Conservation (phyloP, 768 basidiomycete species). For the Mycena kentingensis region DNA sequence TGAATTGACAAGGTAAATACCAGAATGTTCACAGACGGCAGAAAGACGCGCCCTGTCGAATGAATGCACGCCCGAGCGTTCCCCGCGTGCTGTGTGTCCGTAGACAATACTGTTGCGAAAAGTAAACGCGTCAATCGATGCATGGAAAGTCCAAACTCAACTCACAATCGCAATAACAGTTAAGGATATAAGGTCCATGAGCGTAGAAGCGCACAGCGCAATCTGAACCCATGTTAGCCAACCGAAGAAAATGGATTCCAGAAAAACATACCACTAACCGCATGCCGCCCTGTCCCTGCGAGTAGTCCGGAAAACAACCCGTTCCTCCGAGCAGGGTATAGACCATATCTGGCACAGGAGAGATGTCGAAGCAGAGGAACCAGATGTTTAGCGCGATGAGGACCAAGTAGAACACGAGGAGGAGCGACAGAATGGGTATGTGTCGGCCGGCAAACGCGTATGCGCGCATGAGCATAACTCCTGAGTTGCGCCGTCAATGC, state of each 20-base stretch:
- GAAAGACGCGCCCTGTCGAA: neutral
- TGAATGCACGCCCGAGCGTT: conserved; percentile 30
- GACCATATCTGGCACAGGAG: conserved; percentile 24
- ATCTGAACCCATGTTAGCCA: neutral
- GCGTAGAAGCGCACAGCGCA: conserved; percentile 31
- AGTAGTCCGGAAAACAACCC: conserved; percentile 44
- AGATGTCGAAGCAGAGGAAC: conserved; percentile 36
- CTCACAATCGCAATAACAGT: conserved; percentile 37
- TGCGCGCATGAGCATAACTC: conserved; percentile 47
- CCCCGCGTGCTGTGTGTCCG: conserved; percentile 31
- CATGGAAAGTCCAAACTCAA: neutral
- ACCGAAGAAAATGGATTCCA: neutral
- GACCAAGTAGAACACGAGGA: conserved; percentile 33
- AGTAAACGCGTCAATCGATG: conserved; percentile 1
- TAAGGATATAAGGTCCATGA: conserved; percentile 43
- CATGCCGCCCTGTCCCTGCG: conserved; percentile 26
- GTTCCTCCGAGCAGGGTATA: conserved; percentile 30
- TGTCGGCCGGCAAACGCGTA: conserved; percentile 45
- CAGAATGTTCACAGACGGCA: neutral
- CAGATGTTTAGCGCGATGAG: conserved; percentile 39
- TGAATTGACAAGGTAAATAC: conserved; percentile 11
- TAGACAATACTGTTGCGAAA: conserved; percentile 29
- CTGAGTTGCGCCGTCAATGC: conserved; percentile 22
- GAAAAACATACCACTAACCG: conserved; percentile 38
- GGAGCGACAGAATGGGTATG: conserved; percentile 29